Base-by-base conservation (phyloP, 106 monocot genomes). In the Posidonia australis region DNA sequence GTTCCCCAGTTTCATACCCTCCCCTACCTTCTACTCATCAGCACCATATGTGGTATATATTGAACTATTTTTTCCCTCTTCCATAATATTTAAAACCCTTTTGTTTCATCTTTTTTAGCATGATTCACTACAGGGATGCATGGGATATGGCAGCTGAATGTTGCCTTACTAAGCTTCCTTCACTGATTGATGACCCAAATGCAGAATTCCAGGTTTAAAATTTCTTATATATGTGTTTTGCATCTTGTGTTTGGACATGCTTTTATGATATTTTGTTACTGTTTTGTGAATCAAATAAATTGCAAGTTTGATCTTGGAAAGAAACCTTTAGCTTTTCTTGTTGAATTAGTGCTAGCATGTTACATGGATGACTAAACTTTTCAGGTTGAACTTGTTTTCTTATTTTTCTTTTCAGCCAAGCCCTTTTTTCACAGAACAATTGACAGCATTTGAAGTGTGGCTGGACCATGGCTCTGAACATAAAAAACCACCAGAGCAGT, bases 101-200 rank as follows among this genome's bases (percentile, higher is more conserved):
- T 53, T 46, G 42, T 54, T 30, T 54, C 17, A 48, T 13, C 22
- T 9, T 19, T 29, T 42, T 42, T 31, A 20, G n/a, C 14, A n/a
- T 20, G n/a, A n/a, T 22, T 21, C 18, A 62, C 43, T 4, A 13
- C 64, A 94, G 94, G 94, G 90, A 94, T 79, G 94, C 94, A 72
- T 94, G 94, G 94, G 94, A 94, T 60, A 90, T 94, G 94, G 94
- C 94, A 70, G 89, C 94, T 19, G 94, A 94, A 73, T 82, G 79
- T 30, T 94, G 94, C 47, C 82, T 94, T 41, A 81, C 86, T 59
- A 84, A 94, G 62, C 80, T 94, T 75, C 86, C 86, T 60, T 79
- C 84, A 41, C 62, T 94, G 53, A 60, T 94, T 77, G 75, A 69
- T 65, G 76, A 94, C 67, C 84, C 94, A 45, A 75, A 74, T 82